A percentile compares a stretch with the other conserved stretches of the same genome.
phyloP scores from a whole-genome alignment of 768 basidiomycete species.

The Boletellus ananas region DNA sequence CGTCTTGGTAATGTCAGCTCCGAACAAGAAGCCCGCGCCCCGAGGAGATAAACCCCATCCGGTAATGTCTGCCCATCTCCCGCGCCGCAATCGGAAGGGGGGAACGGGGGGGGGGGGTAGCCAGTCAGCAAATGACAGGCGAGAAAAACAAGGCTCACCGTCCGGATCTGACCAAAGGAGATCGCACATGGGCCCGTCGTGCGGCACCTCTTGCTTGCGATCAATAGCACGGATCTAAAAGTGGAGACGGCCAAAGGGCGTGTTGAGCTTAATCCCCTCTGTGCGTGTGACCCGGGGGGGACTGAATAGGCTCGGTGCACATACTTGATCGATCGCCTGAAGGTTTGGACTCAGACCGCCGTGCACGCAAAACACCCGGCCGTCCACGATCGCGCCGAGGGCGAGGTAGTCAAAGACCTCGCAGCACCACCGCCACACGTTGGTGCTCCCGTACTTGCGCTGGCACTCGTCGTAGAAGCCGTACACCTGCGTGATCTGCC shows the following conservation, averaged over 20 bases:
- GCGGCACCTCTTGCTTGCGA: constrained; percentile 95
- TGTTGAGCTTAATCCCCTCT: constrained; percentile 13
- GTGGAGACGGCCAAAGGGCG: constrained; percentile 8
- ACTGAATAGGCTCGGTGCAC: constrained; percentile 17
- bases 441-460: constrained; percentile 88
- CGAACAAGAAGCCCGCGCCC: constrained; percentile 94
- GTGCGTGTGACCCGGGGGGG: constrained; percentile 11
- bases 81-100: background rate
- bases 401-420: constrained; percentile 98
- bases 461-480: constrained; percentile 97
- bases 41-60: constrained; percentile 98
- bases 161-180: constrained; percentile 99
- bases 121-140: constrained; percentile 9
- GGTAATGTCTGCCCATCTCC: constrained; percentile 57
- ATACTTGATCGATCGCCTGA: constrained; percentile 83
- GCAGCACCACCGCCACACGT: constrained; percentile 98
- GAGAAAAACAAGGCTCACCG: constrained; percentile 43
- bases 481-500: constrained; percentile 96
- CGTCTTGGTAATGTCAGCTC: constrained; percentile 82
- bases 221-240: constrained; percentile 88
- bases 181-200: constrained; percentile 99
- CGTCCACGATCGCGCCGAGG: constrained; percentile 94
- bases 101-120: too few species aligned
- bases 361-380: constrained; percentile 95
- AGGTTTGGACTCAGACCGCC: constrained; percentile 92